Evolutionary conservation across 1,284 basidiomycete species (phyloP).

Genomic region (Fomitopsis betulina): DNA sequence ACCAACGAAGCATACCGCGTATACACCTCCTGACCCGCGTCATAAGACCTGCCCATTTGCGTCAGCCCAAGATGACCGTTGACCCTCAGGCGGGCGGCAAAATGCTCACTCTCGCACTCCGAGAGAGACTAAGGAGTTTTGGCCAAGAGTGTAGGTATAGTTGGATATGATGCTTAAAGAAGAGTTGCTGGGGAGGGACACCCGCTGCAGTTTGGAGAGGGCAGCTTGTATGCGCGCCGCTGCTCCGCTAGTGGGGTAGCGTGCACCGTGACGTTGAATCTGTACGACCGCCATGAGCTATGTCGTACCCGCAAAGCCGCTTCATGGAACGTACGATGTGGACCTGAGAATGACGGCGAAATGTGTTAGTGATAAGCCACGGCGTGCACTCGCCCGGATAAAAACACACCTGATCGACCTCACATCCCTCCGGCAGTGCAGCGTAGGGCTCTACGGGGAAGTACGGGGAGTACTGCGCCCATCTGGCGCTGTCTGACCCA

Average conservation of each 20-base stretch:
- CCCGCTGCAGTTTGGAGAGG: constrained; percentile 48
- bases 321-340: constrained; percentile 45
- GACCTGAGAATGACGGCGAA: constrained; percentile 33
- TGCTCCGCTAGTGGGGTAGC: constrained; percentile 66
- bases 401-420: constrained; percentile 46
- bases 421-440: constrained; percentile 43
- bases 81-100: not conserved
- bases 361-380: not conserved
- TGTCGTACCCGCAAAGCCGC: not conserved
- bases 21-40: constrained; percentile 45
- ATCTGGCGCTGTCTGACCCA: constrained; percentile 19
- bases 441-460: constrained; percentile 43
- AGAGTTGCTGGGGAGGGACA: constrained; percentile 37
- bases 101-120: constrained; percentile 64
- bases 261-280: constrained; percentile 84
- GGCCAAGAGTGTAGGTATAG: constrained; percentile 58
- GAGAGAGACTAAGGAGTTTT: constrained; percentile 58
- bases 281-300: constrained; percentile 23
- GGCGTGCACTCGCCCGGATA: not conserved
- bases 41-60: constrained; percentile 37
- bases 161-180: constrained; percentile 56
- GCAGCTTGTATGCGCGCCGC: constrained; percentile 41
- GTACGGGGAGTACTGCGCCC: constrained; percentile 62
- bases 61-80: not conserved
- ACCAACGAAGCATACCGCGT: constrained; percentile 49